Conservation (phyloP, 306 rosid species). For the Castanospermum australe region DNA sequence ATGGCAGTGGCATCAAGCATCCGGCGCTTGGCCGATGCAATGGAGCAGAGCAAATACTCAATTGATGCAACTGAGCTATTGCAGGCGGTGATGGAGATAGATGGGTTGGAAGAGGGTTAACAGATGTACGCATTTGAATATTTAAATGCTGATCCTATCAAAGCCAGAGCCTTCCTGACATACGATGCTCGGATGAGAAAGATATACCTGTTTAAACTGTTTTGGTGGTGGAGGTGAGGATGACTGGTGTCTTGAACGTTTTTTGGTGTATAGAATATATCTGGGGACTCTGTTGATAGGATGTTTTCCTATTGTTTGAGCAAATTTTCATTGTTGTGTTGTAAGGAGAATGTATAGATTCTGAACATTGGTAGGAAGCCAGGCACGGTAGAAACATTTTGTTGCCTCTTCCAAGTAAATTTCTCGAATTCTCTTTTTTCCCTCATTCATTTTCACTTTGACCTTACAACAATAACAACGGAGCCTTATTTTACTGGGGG, state of each 20-base stretch:
- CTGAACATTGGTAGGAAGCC: constrained; percentile 5
- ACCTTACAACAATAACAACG: no score
- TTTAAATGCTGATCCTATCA: constrained; percentile 72
- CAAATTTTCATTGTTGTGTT: constrained; percentile 31
- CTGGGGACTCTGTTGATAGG: not conserved
- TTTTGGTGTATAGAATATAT: constrained; percentile 42
- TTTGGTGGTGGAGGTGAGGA: constrained; percentile 77
- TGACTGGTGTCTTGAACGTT: constrained; percentile 7
- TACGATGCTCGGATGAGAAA: constrained; percentile 68
- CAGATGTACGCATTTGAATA: constrained; percentile 86
- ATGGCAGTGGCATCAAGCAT: constrained; percentile 67
- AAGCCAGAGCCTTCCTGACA: constrained; percentile 77
- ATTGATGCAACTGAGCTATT: constrained; percentile 59
- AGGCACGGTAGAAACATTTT: not conserved
- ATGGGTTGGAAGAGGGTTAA: constrained; percentile 73
- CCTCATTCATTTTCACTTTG: no score
- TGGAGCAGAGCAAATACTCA: constrained; percentile 54
- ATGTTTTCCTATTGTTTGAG: constrained; percentile 22
- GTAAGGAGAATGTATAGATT: constrained; percentile 42
- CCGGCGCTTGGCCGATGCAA: constrained; percentile 70
- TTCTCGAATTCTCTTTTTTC: not conserved
- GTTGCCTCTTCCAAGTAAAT: not conserved
- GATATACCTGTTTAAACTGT: constrained; percentile 62
- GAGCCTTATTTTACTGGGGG: no score
- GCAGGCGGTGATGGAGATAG: constrained; percentile 82